Evolutionary conservation across 2,329 filamentous ascomycete species (phyloP), one percentile per base, ranked within the genome.

Genomic region (Exophiala aquamarina): DNA sequence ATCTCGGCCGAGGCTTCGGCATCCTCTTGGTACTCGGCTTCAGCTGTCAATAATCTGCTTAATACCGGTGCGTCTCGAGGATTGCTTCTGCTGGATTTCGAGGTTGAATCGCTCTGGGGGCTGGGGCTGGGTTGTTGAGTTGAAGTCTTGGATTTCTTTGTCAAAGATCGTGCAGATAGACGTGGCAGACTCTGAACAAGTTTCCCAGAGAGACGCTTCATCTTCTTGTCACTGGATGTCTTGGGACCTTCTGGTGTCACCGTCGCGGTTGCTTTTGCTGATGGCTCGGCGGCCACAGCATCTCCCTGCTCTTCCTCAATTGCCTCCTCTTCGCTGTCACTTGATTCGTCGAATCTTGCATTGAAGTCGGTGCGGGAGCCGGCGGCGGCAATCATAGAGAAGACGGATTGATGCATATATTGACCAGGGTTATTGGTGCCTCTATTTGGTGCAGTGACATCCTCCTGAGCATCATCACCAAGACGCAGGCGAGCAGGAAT

Each of bases 341-440:
- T 93, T 32, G 86, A 90, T 56, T 86, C 86, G 61, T 90, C 86
- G 66, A 93, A 92, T 29, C 87, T 81, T 49, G 87, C 79, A 66
- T 88, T 84, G 63, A 94, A 90, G 68, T 94, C 86, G 41, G 87
- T 84, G 49, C 82, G 83, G 21, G 89, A 91, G 5, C 90, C 89
- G 29, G 89, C 89, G 13, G 89, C 89, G 5, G 91, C 88, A 57
- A 97, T 91, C 70, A 97, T 81, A 44, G 89, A 90, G 66, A 96
- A 95, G 45, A 97, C 84, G 56, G 89, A 94, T 74, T 95, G 91
- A 67, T 95, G 93, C 83, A 95, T 89, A 62, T 90, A 89, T 51
- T 76, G 70, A 38, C 72, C 63, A 42, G 69, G 65, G n/a, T 67
- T 66, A 11, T 58, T 58, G 42, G 55, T 55, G 32, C 58, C 62